Base-by-base conservation (phyloP, 768 basidiomycete genomes). In the Lentinula aciculospora region DNA sequence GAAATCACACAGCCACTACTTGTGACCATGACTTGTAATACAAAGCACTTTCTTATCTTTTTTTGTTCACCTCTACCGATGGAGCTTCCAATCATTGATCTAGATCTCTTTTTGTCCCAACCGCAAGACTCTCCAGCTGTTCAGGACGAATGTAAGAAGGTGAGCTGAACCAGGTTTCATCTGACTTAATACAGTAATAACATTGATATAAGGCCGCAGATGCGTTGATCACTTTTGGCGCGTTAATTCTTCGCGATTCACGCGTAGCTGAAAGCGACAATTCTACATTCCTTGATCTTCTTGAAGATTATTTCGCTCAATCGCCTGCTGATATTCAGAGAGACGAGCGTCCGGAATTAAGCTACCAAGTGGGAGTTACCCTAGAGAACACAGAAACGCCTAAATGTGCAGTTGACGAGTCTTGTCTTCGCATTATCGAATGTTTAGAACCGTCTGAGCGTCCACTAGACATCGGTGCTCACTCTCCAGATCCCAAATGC, bases 301-400 rank as follows among this genome's bases (percentile, higher is more conserved):
- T 95, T 42, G 95, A 98, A 68, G 92, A 95, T 69, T 98, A 98
- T 71, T 98, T 98, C 66, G 77, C 80, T 6, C 94, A 94, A 68
- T 79, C 86, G 0, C 66, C 76, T 32, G 71, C 73, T 2, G 76
- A 75, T 1, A 74, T 98, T 57, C 76, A 80, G 74, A 76, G 81
- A 62, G 95, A 98, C 61, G 86, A 92, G 67, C 82, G 85, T 17
- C 92, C 92, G 0, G 92, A 97, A 63, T 74, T 92, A 10, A 85
- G 89, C 56, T 98, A 93, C 70, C 95, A 98, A 72, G 86, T 93
- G 40, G 94, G 95, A 2, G 93, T 94, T 4, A 97, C 94, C 4
- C 83, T 96, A n/a, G 93, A 95, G 72, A 94, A 95, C 69, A 98
- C 94, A 2, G 95, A 97, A 74, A 93, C 92, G 65, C 88, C 89